Evolutionary conservation across 805 yeast species (phyloP).

Genomic region (Ogataea salicorniae): DNA sequence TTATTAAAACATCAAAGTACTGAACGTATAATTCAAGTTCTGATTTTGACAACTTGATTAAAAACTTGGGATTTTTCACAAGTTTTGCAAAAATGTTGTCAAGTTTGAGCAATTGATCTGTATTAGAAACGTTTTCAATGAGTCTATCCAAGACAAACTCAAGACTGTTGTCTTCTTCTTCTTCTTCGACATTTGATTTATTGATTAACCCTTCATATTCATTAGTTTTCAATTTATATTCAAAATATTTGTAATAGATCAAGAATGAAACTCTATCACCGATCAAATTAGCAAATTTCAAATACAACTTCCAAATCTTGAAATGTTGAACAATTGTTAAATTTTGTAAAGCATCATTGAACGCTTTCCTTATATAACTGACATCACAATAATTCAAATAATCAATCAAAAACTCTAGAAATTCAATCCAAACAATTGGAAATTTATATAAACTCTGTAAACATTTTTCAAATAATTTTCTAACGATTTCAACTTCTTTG

Average conservation of each 20-base stretch:
- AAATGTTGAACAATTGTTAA: slow-evolving; percentile 52
- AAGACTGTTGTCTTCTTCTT: slow-evolving; percentile 11
- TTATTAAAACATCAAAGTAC: slow-evolving; percentile 37
- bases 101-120: slow-evolving; percentile 9
- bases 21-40: slow-evolving; percentile 44
- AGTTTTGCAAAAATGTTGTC: slow-evolving; percentile 28
- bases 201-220: not conserved
- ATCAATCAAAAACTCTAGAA: slow-evolving; percentile 37
- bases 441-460: slow-evolving; percentile 37
- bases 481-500: slow-evolving; percentile 5
- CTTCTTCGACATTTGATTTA: not conserved
- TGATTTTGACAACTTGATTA: slow-evolving; percentile 35
- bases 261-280: slow-evolving; percentile 37
- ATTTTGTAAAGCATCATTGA: slow-evolving; percentile 44
- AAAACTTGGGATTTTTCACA: slow-evolving; percentile 30
- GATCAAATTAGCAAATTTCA: slow-evolving; percentile 39
- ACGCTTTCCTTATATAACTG: slow-evolving; percentile 36
- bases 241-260: slow-evolving; percentile 32
- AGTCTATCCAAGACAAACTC: slow-evolving; percentile 31
- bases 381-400: slow-evolving; percentile 28
- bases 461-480: slow-evolving; percentile 41
- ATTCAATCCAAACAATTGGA: slow-evolving; percentile 50
- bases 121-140: slow-evolving; percentile 15
- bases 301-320: slow-evolving; percentile 49
- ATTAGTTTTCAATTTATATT: slow-evolving; percentile 11